These are phyloP conservation scores for Scleroderma citrinum DNA, from an alignment of 768 basidiomycete genomes.

Conservation along the genomic window DNA sequence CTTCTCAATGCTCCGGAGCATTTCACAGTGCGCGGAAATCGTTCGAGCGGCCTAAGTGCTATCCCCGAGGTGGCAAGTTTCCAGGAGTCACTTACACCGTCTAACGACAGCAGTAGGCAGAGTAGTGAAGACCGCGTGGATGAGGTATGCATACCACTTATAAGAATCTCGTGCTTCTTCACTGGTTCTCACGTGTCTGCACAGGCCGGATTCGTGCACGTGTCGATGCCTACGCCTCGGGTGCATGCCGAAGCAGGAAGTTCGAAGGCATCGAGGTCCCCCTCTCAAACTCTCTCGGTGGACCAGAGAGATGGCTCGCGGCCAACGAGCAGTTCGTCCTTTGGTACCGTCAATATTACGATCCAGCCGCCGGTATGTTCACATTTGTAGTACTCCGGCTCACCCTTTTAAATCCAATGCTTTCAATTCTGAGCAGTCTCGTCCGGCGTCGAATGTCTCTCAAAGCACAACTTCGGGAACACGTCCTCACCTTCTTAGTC, in stretches of 20 bases:
- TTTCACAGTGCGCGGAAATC: conserved; percentile 22
- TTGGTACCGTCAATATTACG: conserved; percentile 27
- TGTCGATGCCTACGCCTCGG: conserved; percentile 28
- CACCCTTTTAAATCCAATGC: background rate
- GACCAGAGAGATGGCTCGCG: conserved; percentile 19
- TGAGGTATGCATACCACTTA: conserved; percentile 22
- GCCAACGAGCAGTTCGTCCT: conserved; percentile 24
- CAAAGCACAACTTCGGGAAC: conserved; percentile 18
- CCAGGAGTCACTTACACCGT: conserved; percentile 21
- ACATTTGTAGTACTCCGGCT: background rate
- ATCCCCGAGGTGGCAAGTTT: conserved; percentile 51
- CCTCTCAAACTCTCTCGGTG: conserved; percentile 18
- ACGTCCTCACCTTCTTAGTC: conserved; percentile 30
- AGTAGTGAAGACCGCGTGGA: conserved; percentile 31
- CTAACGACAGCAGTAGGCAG: conserved; percentile 28
- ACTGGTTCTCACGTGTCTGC: conserved; percentile 1
- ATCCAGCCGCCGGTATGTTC: conserved; percentile 27
- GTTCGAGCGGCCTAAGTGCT: conserved; percentile 40
- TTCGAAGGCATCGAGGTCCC: conserved; percentile 12
- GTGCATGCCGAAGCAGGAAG: conserved; percentile 18
- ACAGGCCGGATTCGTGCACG: conserved; percentile 31
- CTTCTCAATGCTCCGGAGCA: conserved; percentile 42
- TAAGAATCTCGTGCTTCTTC: background rate
- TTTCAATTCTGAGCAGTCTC: conserved; percentile 22
- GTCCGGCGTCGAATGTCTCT: conserved; percentile 34